These are phyloP conservation scores for Chytriomyces hyalinus DNA, from an alignment of 192 early-diverging fungal genomes.

Conservation along the genomic window DNA sequence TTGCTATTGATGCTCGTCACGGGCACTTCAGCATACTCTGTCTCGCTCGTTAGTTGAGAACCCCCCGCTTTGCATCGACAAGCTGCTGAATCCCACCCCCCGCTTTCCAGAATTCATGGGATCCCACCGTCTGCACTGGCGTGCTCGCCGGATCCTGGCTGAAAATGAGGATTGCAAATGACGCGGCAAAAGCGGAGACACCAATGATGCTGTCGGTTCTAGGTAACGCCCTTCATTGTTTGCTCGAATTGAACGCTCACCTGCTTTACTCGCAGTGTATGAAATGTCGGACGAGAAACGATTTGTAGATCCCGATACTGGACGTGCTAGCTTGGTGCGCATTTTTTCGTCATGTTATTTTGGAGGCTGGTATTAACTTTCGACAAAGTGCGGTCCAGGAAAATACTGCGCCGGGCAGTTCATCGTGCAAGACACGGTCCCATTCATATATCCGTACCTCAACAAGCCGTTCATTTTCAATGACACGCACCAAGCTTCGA, in stretches of 20 bases:
- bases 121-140: slow-evolving; percentile 13
- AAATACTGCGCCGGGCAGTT: slow-evolving; percentile 39
- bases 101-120: background rate
- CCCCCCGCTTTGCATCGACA: background rate
- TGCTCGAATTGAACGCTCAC: background rate
- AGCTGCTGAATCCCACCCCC: background rate
- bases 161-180: background rate
- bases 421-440: slow-evolving; percentile 35
- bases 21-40: background rate
- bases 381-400: slow-evolving; percentile 32
- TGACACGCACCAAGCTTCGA: background rate
- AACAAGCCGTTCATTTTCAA: slow-evolving; percentile 38
- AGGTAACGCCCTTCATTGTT: slow-evolving; percentile 1
- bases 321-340: slow-evolving; percentile 25
- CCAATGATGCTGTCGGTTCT: slow-evolving; percentile 13
- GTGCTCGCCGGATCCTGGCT: slow-evolving; percentile 14
- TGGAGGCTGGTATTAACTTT: background rate
- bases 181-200: background rate
- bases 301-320: slow-evolving; percentile 25
- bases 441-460: slow-evolving; percentile 32
- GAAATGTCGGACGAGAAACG: slow-evolving; percentile 40
- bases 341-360: background rate
- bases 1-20: too few species aligned
- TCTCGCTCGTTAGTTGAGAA: background rate
- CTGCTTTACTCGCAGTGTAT: slow-evolving; percentile 39